Base-by-base conservation (phyloP, 2,329 filamentous ascomycete genomes). In the Penicillium sp. region DNA sequence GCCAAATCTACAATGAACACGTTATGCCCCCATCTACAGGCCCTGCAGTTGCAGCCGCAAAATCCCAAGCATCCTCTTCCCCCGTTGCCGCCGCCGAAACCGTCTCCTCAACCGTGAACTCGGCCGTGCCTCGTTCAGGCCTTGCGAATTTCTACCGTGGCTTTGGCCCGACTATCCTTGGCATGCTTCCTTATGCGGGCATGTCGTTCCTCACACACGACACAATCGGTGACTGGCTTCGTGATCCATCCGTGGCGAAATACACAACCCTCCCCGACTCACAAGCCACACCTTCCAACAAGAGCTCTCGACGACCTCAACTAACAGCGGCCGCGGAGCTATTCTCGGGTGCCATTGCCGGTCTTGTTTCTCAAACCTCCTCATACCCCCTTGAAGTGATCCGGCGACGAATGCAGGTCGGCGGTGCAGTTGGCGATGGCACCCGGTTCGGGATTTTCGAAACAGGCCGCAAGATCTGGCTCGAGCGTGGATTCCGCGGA, bases 191-290 rank as follows among this genome's bases (percentile, higher is more conserved):
- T 0, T 99, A 99, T 69, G 94, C 94, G 1, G 94, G 94, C 66
- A 88, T 95, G 68, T 96, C 92, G 1, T 99, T 99, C 76, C 82
- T 99, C 40, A 96, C 91, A 0, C 94, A 99, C 76, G 94, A 99
- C 73, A 91, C 90, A 4, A 85, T 89, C 40, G 90, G 90, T 57
- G 94, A 99, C 73, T 68, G 94, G 45, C 82, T 99, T 65, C 90
- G 92, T 18, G 81, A 83, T 53, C 86, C 87, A 0, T 60, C 73
- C 1, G 67, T 97, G 6, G 85, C 88, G 4, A 71, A 81, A 44
- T 89, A 90, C 71, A 96, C 93, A 4, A 91, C 89, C 0, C 77
- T 95, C 1, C 85, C 89, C 0, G 79, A 81, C 57, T 72, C 85
- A 81, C 48, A 79, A 67, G 69, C 29, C 6, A 73, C 74, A 22